Percentiles rank a stretch among this genome's conserved stretches.
Evolutionary conservation across 2,329 filamentous ascomycete species (phyloP).

Genomic region (Neospermospora avenae): DNA sequence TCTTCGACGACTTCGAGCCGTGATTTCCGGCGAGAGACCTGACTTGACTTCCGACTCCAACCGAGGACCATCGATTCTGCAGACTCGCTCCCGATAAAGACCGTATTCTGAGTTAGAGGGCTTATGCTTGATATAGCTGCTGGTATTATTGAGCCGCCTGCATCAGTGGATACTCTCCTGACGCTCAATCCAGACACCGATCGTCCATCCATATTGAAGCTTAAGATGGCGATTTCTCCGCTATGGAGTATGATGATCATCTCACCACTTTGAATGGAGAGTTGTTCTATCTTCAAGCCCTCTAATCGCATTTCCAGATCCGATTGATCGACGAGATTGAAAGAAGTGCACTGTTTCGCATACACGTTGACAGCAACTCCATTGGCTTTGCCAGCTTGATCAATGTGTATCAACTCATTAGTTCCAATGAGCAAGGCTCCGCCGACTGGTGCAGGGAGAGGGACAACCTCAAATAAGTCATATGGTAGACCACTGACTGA

Average conservation of each 20-base stretch:
- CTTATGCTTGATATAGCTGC: constrained; percentile 66
- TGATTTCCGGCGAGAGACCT: constrained; percentile 60
- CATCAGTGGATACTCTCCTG: constrained; percentile 57
- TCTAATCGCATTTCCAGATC: constrained; percentile 77
- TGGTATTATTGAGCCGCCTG: constrained; percentile 60
- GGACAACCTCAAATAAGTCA: constrained; percentile 78
- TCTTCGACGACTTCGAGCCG: constrained; percentile 51
- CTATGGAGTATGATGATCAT: constrained; percentile 77
- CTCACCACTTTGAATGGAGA: constrained; percentile 76
- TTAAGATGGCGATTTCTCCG: constrained; percentile 71
- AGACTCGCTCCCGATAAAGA: constrained; percentile 86
- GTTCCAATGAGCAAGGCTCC: constrained; percentile 81
- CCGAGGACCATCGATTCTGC: constrained; percentile 78
- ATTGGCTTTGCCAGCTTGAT: constrained; percentile 91
- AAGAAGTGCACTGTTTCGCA: constrained; percentile 76
- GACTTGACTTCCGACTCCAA: constrained; percentile 67
- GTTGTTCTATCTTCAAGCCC: constrained; percentile 70
- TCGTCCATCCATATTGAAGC: constrained; percentile 83
- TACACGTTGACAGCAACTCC: constrained; percentile 92
- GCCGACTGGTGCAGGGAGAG: constrained; percentile 81
- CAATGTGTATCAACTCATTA: constrained; percentile 92
- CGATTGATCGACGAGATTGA: constrained; percentile 82
- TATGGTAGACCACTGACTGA: constrained; percentile 83
- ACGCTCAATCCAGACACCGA: constrained; percentile 86
- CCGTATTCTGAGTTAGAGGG: constrained; percentile 60